Base-by-base conservation (phyloP, 139 green algal species). In the Chara braunii region DNA sequence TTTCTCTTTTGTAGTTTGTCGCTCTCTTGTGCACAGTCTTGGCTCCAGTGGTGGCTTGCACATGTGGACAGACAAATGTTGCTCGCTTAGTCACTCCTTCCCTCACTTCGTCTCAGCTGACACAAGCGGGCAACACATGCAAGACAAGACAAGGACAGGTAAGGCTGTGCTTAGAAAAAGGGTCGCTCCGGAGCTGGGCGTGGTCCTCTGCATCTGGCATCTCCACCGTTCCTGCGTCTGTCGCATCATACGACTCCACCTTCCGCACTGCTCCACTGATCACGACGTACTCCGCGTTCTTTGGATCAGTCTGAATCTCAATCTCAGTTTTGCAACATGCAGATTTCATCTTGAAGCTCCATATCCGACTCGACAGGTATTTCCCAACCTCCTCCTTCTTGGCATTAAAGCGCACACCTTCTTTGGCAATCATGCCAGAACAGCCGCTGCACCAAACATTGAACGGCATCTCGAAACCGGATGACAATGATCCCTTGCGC, bases 381-480 rank as follows among this genome's bases (percentile, higher is more conserved):
- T 80, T 84, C 11, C 86, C 89, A 24, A 94, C 52, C 9, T 74
- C 65, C 79, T 90, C 89, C 85, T 98, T 98, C 72, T 96, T 90
- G 3, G 92, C 92, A 61, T 98, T 98, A 81, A 98, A 98, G 45
- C 92, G 85, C 51, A 96, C 92, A 29, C 87, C 92, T n/a, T n/a
- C n/a, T 77, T 95, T 93, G 59, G 81, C 92, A 31, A 98, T 95
- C 35, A 94, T 82, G 67, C 94, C 78, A 29, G 68, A 54, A 69
- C 92, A 98, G 31, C 87, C 85, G 7, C 40, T 54, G 71, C 92
- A 98, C 83, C 85, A 94, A 6, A 96, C 87, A 64, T 94, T 87
- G 85, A 95, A 98, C 22, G 92, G 92, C 81, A 96, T 91, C 79
- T 98, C 92, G 71, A 98, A 97, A n/a, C n/a, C 65, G 74, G 51